Base-by-base conservation (phyloP, 768 basidiomycete species). In the Cubamyces sp. region DNA sequence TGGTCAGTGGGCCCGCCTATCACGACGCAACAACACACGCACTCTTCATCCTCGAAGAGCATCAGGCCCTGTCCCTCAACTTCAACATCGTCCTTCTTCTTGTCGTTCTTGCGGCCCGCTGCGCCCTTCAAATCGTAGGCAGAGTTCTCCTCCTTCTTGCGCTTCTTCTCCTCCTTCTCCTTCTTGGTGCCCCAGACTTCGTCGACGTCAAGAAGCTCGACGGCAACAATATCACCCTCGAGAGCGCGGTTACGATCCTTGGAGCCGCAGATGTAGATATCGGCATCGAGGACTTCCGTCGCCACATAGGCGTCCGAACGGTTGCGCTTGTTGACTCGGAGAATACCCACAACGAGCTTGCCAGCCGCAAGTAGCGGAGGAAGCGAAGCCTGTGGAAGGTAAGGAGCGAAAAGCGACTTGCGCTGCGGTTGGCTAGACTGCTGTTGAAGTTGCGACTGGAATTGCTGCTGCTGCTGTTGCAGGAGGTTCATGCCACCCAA, bases 121-220 rank as follows among this genome's bases (percentile, higher is more conserved):
- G 77, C 81, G 6, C 87, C 81, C 74, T 88, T 92, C 57, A 89
- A 72, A 70, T 98, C 96, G 74, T 95, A 98, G 0, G 95, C 93
- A 28, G 94, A 89, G 73, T 96, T 97, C 78, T 98, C 97, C 78
- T 98, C 97, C 84, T 99, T 99, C 80, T 98, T 98, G 71, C 96
- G 84, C 81, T 99, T 98, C 88, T 99, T 99, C 81, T 98, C 97
- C 75, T 98, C 97, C 79, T 99, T 99, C 79, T 99, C 97, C 78
- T 99, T 99, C 83, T 99, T 99, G 5, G 97, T 97, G 9, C 92
- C 90, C 93, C 93, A 93, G 15, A 97, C 96, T 76, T 98, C 96
- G 70, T 98, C 95, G 25, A 98, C 96, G 69, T 99, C 97, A 57
- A 99, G 83, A 47, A 99, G 84, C 75, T 99, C 97, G 23, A 99